Conservation (phyloP, 2,329 filamentous ascomycete genomes). For the Hypoxylon sp. region DNA sequence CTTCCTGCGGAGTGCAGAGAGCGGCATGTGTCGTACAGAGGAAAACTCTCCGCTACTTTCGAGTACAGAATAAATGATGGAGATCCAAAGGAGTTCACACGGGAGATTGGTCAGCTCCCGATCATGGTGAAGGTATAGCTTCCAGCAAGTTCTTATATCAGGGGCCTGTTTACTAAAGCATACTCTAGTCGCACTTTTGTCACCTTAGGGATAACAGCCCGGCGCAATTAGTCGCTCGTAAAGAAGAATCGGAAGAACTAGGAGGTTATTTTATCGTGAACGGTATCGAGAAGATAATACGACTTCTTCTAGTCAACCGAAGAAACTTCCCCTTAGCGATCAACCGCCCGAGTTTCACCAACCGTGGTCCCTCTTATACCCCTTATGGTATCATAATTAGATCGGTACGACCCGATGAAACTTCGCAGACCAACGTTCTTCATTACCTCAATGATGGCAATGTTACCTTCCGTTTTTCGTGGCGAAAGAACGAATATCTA, state of each 20-base stretch:
- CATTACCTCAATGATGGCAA: slow-evolving; percentile 97
- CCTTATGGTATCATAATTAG: slow-evolving; percentile 92
- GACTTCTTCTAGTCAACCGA: slow-evolving; percentile 89
- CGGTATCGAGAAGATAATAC: slow-evolving; percentile 96
- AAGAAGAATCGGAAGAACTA: slow-evolving; percentile 96
- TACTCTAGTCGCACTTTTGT: slow-evolving; percentile 82
- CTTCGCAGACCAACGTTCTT: slow-evolving; percentile 95
- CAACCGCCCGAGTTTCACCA: slow-evolving; percentile 88
- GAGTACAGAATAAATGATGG: slow-evolving; percentile 91
- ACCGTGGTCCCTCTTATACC: slow-evolving; percentile 89
- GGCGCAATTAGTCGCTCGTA: slow-evolving; percentile 83
- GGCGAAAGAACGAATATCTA: slow-evolving; percentile 97
- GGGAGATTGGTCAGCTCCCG: slow-evolving; percentile 90
- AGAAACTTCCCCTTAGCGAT: slow-evolving; percentile 98
- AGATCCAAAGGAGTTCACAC: slow-evolving; percentile 83
- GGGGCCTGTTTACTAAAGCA: slow-evolving; percentile 32
- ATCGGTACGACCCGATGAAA: slow-evolving; percentile 96
- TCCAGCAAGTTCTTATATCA: not conserved
- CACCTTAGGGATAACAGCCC: slow-evolving; percentile 91
- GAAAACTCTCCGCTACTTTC: slow-evolving; percentile 84
- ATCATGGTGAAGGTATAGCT: slow-evolving; percentile 88
- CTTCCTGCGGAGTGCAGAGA: slow-evolving; percentile 95
- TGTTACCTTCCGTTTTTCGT: slow-evolving; percentile 96
- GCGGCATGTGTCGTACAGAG: slow-evolving; percentile 91
- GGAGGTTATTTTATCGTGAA: slow-evolving; percentile 99